Percentiles rank a stretch among this genome's conserved stretches.
Conservation (phyloP, 1,284 basidiomycete genomes). For the Porodaedalea pini region DNA sequence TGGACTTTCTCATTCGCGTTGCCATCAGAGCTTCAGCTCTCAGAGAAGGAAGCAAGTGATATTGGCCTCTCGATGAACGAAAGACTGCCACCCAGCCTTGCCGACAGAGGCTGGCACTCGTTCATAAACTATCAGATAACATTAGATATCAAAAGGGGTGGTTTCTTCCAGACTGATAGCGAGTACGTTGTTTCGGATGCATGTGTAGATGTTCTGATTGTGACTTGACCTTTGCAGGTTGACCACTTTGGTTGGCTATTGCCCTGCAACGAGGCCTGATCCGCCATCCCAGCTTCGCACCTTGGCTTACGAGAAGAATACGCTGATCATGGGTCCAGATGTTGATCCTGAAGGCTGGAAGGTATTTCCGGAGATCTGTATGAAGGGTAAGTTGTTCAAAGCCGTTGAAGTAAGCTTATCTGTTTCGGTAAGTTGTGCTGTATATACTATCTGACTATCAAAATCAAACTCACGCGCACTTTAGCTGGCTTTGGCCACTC, state of each 20-base stretch:
- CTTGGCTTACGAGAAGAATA: neutral
- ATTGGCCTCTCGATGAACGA: neutral
- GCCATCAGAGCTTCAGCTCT: constrained; percentile 10
- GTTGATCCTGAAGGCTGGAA: constrained; percentile 14
- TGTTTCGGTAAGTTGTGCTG: constrained; percentile 6
- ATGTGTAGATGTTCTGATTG: neutral
- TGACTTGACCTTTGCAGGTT: neutral
- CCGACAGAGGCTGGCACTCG: neutral
- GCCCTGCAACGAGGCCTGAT: neutral
- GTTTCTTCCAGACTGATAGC: constrained; percentile 13
- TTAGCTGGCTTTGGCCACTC: constrained; percentile 12
- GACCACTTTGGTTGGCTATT: constrained; percentile 1
- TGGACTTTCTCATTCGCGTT: constrained; percentile 20
- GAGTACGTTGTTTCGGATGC: constrained; percentile 8
- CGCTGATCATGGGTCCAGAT: neutral
- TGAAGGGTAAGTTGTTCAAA: constrained; percentile 11
- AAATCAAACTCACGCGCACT: neutral
- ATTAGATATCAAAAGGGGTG: constrained; percentile 12
- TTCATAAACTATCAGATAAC: constrained; percentile 18
- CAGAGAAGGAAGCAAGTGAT: neutral
- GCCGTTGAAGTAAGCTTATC: neutral
- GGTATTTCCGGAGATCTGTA: neutral
- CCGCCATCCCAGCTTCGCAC: constrained; percentile 2
- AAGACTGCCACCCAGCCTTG: constrained; percentile 8
- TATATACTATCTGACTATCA: neutral